Evolutionary conservation across 2,329 filamentous ascomycete species (phyloP), one percentile per base, ranked within the genome.

Genomic region (Pseudonectria buxi): DNA sequence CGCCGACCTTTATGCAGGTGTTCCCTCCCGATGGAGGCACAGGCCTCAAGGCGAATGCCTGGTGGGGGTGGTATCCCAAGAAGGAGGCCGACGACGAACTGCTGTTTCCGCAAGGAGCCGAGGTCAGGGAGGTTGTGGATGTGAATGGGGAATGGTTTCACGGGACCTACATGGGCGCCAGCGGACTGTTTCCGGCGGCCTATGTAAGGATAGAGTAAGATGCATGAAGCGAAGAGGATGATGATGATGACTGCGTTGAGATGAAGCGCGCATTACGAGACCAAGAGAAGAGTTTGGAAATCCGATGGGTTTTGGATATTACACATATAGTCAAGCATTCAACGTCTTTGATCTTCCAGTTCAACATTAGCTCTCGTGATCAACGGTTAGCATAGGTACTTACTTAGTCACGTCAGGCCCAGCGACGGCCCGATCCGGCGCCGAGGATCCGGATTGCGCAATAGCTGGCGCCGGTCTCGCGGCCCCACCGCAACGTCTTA

Each of bases 91-190:
- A 67, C 14, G 85, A 95, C 55, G 90, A 96, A 62, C 63, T 96
- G 27, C 61, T 81, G 43, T 95, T 96, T 49, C 90, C 90, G 0
- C 80, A 79, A 33, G 81, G 84, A 9, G 88, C 89, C 0, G 85
- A 92, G 59, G 75, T 96, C 11, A 72, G 73, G 6, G 90, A 96
- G 64, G 78, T 83, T 26, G 83, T 90, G 56, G 84, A 92, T 58
- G 78, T 94, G 31, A 95, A 95, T 57, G 85, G 82, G 13, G 88
- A 95, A 57, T 96, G 89, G 89, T 88, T 75, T 53, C 83, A 82
- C 64, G 90, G 90, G 1, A 78, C 79, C 18, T 95, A 94, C 67
- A 88, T 87, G 63, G 88, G 87, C 1, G 67, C 64, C 15, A 80
- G 77, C 49, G 89, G 87, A 0, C 51, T 95, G 45, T 94, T 95